Percentiles rank a stretch among this genome's conserved stretches.
phyloP scores from a whole-genome alignment of 768 basidiomycete genomes.

The Phlebiopsis gigantea region DNA sequence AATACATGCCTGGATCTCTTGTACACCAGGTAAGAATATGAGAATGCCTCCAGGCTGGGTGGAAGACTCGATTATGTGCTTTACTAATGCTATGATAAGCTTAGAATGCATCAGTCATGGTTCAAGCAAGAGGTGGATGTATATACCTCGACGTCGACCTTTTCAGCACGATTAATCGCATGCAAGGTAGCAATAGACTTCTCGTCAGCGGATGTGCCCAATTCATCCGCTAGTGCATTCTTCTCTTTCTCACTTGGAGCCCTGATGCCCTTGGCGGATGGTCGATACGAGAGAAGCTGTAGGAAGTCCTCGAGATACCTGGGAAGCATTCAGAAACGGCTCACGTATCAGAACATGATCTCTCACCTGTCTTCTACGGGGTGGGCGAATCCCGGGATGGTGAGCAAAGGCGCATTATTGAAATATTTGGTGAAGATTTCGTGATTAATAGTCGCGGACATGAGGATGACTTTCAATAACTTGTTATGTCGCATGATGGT shows the following conservation, averaged over 20 bases:
- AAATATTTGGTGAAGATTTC: slow-evolving; percentile 83
- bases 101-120: slow-evolving; percentile 21
- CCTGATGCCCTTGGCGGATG: slow-evolving; percentile 32
- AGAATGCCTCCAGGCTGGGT: slow-evolving; percentile 62
- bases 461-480: slow-evolving; percentile 75
- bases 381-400: slow-evolving; percentile 78
- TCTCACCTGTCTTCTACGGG: slow-evolving; percentile 72
- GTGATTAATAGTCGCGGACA: slow-evolving; percentile 96
- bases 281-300: slow-evolving; percentile 49
- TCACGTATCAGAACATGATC: neutral
- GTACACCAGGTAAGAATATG: slow-evolving; percentile 88
- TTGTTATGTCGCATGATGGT: slow-evolving; percentile 63
- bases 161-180: slow-evolving; percentile 51
- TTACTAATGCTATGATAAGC: slow-evolving; percentile 64
- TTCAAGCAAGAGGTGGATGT: neutral
- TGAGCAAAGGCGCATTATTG: slow-evolving; percentile 69
- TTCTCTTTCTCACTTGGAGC: slow-evolving; percentile 34
- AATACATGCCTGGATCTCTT: slow-evolving; percentile 78
- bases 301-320: slow-evolving; percentile 85
- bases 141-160: slow-evolving; percentile 70
- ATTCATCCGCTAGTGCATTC: slow-evolving; percentile 41
- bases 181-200: slow-evolving; percentile 53
- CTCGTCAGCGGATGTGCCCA: slow-evolving; percentile 42
- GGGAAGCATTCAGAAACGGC: slow-evolving; percentile 10
- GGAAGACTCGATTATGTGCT: slow-evolving; percentile 50